Base-by-base conservation (phyloP, 2,329 filamentous ascomycete genomes). In the Intubia oerlemansii region DNA sequence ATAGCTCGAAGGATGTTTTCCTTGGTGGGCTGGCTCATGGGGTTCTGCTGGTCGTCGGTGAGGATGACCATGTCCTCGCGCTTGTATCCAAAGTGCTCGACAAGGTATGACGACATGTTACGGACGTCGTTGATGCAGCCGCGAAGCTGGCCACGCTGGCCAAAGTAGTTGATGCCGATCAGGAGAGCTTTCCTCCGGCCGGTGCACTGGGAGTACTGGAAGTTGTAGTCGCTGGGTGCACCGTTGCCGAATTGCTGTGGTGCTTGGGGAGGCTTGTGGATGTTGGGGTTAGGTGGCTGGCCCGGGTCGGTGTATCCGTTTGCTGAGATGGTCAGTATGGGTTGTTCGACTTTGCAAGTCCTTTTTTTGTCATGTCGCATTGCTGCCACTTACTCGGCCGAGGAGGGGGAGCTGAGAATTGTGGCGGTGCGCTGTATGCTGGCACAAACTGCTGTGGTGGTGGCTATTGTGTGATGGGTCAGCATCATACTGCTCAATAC, bases 51-150 rank as follows among this genome's bases (percentile, higher is more conserved):
- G 47, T 95, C 85, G 46, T 95, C 85, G 22, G 85, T 93, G 47
- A 95, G 62, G 36, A 88, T 73, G 13, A 95, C 85, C 85, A 95
- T 95, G 45, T 95, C 84, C 51, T 93, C 85, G 33, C 82, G 62
- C 52, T 81, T 82, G 50, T 95, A 95, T 17, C 78, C 78, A 49
- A 90, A 93, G 44, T 81, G 72, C 49, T 84, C 70, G 37, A 80
- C 79, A 33, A 95, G 58, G 46, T 92, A 95, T 28, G 66, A 64
- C 14, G 82, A 91, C 81, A 95, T 91, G 56, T 93, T 93, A 53
- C 84, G 79, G 24, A 93, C 85, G 47, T 95, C 85, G 46, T 95
- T 93, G 57, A 93, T 93, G 46, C 85, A 95, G 25, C 85, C 85
- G 33, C 82, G 64, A 27, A 93, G 60, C 57, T 93, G 79, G 17